These are phyloP conservation scores for Neopestalotiopsis sp. DNA, from an alignment of 2,329 filamentous ascomycete species.

Conservation along the genomic window DNA sequence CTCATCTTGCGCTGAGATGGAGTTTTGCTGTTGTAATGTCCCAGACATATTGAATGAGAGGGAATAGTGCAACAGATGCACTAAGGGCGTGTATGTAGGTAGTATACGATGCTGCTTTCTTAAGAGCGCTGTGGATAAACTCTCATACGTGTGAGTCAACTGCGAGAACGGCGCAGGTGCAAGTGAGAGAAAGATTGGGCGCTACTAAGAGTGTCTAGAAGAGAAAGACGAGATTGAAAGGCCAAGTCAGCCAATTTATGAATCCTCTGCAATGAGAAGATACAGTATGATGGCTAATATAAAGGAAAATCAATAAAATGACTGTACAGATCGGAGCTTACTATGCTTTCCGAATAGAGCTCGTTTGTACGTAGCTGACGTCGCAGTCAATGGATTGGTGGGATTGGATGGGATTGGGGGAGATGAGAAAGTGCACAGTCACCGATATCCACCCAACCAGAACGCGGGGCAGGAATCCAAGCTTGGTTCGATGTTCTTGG, in stretches of 20 bases:
- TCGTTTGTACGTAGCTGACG: neutral
- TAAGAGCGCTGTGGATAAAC: neutral
- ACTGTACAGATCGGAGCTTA: neutral
- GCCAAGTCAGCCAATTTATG: neutral
- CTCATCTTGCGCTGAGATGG: constrained; percentile 27
- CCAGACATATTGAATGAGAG: constrained; percentile 2
- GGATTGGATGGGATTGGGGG: neutral
- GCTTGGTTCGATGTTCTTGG: neutral
- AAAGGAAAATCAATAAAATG: neutral
- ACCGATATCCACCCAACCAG: neutral
- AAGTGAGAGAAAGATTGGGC: neutral
- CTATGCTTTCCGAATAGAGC: neutral
- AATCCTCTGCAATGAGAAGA: neutral
- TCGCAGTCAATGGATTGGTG: neutral
- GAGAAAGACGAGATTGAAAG: neutral
- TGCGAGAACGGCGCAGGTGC: neutral
- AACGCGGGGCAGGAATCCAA: neutral
- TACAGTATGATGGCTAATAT: neutral
- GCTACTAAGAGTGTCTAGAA: neutral
- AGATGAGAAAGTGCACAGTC: neutral
- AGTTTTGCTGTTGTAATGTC: constrained; percentile 21
- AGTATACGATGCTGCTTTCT: neutral
- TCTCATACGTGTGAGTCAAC: neutral
- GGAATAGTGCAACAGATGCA: neutral
- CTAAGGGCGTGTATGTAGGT: neutral